Conservation (phyloP, 2,329 filamentous ascomycete species). For the Setomelanomma holmii region DNA sequence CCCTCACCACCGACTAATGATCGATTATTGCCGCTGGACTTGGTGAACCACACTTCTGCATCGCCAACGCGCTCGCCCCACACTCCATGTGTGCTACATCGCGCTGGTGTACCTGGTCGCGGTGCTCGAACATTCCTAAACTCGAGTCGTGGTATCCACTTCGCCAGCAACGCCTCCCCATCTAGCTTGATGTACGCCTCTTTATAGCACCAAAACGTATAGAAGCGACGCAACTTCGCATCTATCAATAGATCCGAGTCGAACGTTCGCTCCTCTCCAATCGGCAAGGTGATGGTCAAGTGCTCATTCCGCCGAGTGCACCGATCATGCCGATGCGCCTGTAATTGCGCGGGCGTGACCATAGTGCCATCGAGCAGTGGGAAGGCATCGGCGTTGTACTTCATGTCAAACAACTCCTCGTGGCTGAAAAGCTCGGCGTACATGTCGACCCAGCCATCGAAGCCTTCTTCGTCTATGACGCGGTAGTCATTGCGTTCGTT, state of each 20-base stretch:
- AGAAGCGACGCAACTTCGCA: constrained; percentile 72
- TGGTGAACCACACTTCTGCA: constrained; percentile 57
- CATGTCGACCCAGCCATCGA: constrained; percentile 72
- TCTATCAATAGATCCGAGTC: constrained; percentile 60
- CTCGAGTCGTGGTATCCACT: constrained; percentile 74
- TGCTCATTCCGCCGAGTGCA: constrained; percentile 49
- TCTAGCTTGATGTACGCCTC: constrained; percentile 86
- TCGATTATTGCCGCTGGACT: constrained; percentile 19
- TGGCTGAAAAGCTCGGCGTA: constrained; percentile 73
- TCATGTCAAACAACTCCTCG: constrained; percentile 69
- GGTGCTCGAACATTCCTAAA: constrained; percentile 67
- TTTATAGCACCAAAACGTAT: constrained; percentile 79
- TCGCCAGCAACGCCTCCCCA: constrained; percentile 76
- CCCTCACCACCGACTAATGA: constrained; percentile 26
- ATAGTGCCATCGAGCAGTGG: constrained; percentile 54
- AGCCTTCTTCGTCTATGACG: constrained; percentile 67
- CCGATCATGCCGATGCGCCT: constrained; percentile 51
- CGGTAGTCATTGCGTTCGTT: constrained; percentile 71
- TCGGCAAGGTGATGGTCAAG: constrained; percentile 47
- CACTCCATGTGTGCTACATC: constrained; percentile 52
- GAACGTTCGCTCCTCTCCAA: constrained; percentile 47
- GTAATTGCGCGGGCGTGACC: constrained; percentile 48
- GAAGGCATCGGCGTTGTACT: constrained; percentile 57
- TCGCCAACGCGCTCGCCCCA: constrained; percentile 58
- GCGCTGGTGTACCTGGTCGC: constrained; percentile 48